Evolutionary conservation across 345 rosid genomes (phyloP).

Genomic region (Geranium rotundifolium): DNA sequence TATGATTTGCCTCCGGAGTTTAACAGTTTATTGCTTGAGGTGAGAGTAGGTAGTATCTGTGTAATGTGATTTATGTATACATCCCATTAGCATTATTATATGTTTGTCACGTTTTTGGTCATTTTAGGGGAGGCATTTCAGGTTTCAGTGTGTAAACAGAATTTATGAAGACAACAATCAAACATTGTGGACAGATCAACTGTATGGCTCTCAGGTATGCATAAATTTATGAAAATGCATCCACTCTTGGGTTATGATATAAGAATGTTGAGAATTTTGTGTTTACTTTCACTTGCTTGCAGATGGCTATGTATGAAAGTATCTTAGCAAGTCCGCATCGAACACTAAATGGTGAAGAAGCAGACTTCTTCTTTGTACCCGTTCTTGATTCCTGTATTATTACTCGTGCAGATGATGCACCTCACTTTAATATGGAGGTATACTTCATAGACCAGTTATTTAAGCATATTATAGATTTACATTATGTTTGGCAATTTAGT

Average conservation of each 20-base stretch:
- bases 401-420: slow-evolving; percentile 85
- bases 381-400: slow-evolving; percentile 96
- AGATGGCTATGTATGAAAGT: slow-evolving; percentile 95
- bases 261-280: not conserved
- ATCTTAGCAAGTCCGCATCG: slow-evolving; percentile 69
- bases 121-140: slow-evolving; percentile 82
- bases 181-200: slow-evolving; percentile 78
- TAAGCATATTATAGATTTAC: no score
- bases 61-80: slow-evolving; percentile 5
- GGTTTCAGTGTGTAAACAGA: slow-evolving; percentile 80
- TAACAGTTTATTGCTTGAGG: slow-evolving; percentile 95
- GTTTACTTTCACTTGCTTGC: slow-evolving; percentile 12
- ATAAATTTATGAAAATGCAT: not conserved
- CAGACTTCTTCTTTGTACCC: slow-evolving; percentile 94
- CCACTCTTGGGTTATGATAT: not conserved
- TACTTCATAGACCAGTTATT: not conserved
- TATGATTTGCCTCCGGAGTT: slow-evolving; percentile 92
- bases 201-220: slow-evolving; percentile 88
- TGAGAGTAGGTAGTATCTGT: slow-evolving; percentile 19
- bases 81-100: slow-evolving; percentile 8
- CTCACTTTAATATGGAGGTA: slow-evolving; percentile 76
- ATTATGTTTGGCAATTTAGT: no score
- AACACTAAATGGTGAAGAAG: slow-evolving; percentile 88
- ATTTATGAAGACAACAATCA: slow-evolving; percentile 67
- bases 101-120: slow-evolving; percentile 14